phyloP scores from a whole-genome alignment of 257 asterid species.

The Ballota nigra region DNA sequence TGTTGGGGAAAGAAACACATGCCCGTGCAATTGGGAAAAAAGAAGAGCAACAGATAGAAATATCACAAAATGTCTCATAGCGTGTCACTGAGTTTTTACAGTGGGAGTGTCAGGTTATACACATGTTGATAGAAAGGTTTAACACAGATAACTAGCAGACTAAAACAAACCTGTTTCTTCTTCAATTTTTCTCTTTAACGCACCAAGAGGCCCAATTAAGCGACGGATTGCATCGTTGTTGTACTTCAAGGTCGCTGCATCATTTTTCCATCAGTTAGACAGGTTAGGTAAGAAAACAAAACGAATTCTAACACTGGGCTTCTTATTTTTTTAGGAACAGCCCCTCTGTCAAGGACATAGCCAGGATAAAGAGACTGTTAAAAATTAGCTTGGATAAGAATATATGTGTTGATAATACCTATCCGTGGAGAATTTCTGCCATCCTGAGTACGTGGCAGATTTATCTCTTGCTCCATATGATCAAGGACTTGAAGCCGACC shows the following conservation, averaged over 20 bases:
- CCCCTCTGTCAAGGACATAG: background rate
- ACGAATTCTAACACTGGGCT: slow-evolving; percentile 1
- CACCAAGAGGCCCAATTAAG: slow-evolving; percentile 94
- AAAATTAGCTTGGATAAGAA: slow-evolving; percentile 10
- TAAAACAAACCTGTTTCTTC: slow-evolving; percentile 76
- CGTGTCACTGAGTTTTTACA: background rate
- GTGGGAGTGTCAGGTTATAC: background rate
- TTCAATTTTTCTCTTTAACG: slow-evolving; percentile 86
- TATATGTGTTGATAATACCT: slow-evolving; percentile 33
- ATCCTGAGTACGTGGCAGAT: slow-evolving; percentile 70
- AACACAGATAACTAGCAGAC: background rate
- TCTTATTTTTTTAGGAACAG: background rate
- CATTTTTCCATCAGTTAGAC: slow-evolving; percentile 20
- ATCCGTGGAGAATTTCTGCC: slow-evolving; percentile 73
- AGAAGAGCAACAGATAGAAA: background rate
- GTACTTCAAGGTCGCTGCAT: slow-evolving; percentile 73
- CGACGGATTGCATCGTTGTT: slow-evolving; percentile 86
- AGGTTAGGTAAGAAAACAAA: slow-evolving; percentile 1
- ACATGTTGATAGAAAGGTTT: slow-evolving; percentile 1
- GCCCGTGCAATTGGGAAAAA: background rate
- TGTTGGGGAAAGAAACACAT: background rate
- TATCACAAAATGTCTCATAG: background rate
- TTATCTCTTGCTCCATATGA: slow-evolving; percentile 85
- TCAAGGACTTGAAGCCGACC: slow-evolving; percentile 87
- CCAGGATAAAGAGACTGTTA: background rate